Evolutionary conservation across 2,329 filamentous ascomycete genomes (phyloP).

Genomic region (Aspergillus fumigatus): DNA sequence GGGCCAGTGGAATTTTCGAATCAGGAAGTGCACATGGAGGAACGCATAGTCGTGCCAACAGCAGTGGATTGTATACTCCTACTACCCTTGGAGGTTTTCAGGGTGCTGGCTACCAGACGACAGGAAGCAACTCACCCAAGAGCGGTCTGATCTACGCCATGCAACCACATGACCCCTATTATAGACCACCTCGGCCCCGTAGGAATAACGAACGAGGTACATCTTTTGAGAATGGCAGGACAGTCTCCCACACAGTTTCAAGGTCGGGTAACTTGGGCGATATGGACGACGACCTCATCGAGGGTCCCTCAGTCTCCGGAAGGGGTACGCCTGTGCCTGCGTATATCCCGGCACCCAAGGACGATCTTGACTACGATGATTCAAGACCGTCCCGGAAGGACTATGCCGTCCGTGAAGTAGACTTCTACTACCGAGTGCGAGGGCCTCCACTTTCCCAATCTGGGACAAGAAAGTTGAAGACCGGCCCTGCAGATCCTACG

Average conservation of each 20-base stretch:
- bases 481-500: slow-evolving; percentile 90
- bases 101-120: slow-evolving; percentile 51
- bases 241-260: slow-evolving; percentile 41
- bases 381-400: slow-evolving; percentile 61
- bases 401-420: slow-evolving; percentile 89
- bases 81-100: slow-evolving; percentile 76
- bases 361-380: slow-evolving; percentile 52
- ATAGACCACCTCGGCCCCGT: slow-evolving; percentile 73
- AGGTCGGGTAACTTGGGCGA: slow-evolving; percentile 32
- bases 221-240: slow-evolving; percentile 40
- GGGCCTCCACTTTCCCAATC: slow-evolving; percentile 81
- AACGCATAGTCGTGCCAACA: slow-evolving; percentile 51
- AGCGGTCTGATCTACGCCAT: slow-evolving; percentile 43
- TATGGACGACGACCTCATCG: slow-evolving; percentile 30
- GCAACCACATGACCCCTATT: slow-evolving; percentile 71
- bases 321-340: slow-evolving; percentile 49
- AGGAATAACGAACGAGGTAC: slow-evolving; percentile 57
- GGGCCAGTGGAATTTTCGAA: slow-evolving; percentile 52
- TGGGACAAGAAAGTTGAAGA: slow-evolving; percentile 79
- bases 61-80: slow-evolving; percentile 61
- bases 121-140: slow-evolving; percentile 40
- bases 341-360: slow-evolving; percentile 49
- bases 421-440: slow-evolving; percentile 93
- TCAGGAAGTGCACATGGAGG: slow-evolving; percentile 45
- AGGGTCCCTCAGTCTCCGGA: slow-evolving; percentile 40